These are phyloP conservation scores for Cladochytrium tenue DNA, from an alignment of 371 early-diverging fungal genomes.

Conservation along the genomic window DNA sequence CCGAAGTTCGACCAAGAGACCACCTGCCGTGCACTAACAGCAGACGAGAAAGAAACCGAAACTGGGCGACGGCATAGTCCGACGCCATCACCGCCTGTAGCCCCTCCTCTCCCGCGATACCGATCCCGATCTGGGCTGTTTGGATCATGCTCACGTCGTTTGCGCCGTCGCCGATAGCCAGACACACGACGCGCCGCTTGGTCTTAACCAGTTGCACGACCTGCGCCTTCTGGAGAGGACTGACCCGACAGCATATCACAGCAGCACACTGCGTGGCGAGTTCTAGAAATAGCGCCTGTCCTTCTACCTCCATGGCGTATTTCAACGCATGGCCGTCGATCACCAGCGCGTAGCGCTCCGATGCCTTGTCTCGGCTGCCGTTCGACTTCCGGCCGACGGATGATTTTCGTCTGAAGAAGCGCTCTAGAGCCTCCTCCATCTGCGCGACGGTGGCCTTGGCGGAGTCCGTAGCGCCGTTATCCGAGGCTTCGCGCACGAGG, in stretches of 20 bases:
- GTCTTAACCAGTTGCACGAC: conserved; percentile 86
- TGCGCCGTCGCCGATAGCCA: conserved; percentile 98
- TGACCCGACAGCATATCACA: conserved; percentile 97
- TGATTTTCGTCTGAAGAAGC: conserved; percentile 55
- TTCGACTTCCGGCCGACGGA: conserved; percentile 62
- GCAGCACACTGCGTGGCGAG: conserved; percentile 77
- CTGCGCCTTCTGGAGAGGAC: conserved; percentile 99
- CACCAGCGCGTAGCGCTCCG: conserved; percentile 67
- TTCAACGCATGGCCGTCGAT: conserved; percentile 90
- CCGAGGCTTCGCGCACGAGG: conserved; percentile 46
- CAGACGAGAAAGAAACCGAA: conserved; percentile 79
- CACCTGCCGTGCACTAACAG: conserved; percentile 63
- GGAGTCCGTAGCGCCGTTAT: conserved; percentile 27
- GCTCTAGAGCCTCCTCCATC: conserved; percentile 62
- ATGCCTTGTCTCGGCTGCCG: conserved; percentile 50
- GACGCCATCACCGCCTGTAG: conserved; percentile 85
- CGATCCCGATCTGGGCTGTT: conserved; percentile 93
- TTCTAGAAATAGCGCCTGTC: conserved; percentile 60
- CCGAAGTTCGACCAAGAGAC: conserved; percentile 54
- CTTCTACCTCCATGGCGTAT: conserved; percentile 65
- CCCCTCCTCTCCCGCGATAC: conserved; percentile 92
- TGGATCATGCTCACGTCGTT: conserved; percentile 83
- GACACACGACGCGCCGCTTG: conserved; percentile 74
- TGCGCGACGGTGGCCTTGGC: conserved; percentile 57
- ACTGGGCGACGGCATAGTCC: conserved; percentile 88